A percentile compares a stretch with the other conserved stretches of the same genome.
Conservation (phyloP, 495 filamentous ascomycete genomes). For the Penicillium canariense region DNA sequence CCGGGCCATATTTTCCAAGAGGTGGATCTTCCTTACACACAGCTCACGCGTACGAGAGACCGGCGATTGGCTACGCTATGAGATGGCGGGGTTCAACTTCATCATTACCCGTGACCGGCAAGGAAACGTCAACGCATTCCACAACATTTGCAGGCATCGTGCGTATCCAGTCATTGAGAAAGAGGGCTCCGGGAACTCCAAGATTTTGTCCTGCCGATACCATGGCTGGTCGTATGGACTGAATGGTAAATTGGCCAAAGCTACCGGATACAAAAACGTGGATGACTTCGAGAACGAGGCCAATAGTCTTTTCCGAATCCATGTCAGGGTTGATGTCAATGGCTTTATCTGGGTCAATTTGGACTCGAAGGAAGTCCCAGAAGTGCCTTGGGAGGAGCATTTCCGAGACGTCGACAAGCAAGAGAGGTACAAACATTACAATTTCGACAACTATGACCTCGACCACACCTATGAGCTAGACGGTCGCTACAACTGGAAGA, state of each 20-base stretch:
- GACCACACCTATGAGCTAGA: constrained; percentile 54
- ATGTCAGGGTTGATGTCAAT: constrained; percentile 49
- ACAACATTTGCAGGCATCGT: constrained; percentile 56
- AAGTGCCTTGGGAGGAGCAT: constrained; percentile 46
- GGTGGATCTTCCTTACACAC: constrained; percentile 53
- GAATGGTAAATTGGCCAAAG: constrained; percentile 57
- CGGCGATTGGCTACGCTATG: constrained; percentile 49
- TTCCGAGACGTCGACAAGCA: constrained; percentile 45
- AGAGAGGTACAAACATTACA: constrained; percentile 49
- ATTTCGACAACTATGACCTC: constrained; percentile 57
- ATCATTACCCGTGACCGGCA: constrained; percentile 45
- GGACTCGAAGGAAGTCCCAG: constrained; percentile 40
- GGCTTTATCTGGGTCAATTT: constrained; percentile 54
- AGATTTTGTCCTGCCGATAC: constrained; percentile 54
- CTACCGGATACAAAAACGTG: constrained; percentile 50
- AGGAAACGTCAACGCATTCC: constrained; percentile 50
- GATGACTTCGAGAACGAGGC: constrained; percentile 50
- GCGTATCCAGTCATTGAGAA: constrained; percentile 53
- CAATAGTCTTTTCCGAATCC: constrained; percentile 44
- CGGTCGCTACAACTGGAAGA: constrained; percentile 53
- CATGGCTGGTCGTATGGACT: constrained; percentile 48
- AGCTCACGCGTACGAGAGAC: constrained; percentile 41
- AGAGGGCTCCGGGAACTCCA: constrained; percentile 41
- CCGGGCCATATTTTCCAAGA: constrained; percentile 48
- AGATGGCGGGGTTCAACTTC: constrained; percentile 49